A percentile compares a stretch with the other conserved stretches of the same genome.
Conservation (phyloP, 352 stramenopile species). For the Ophiocytium majus region DNA sequence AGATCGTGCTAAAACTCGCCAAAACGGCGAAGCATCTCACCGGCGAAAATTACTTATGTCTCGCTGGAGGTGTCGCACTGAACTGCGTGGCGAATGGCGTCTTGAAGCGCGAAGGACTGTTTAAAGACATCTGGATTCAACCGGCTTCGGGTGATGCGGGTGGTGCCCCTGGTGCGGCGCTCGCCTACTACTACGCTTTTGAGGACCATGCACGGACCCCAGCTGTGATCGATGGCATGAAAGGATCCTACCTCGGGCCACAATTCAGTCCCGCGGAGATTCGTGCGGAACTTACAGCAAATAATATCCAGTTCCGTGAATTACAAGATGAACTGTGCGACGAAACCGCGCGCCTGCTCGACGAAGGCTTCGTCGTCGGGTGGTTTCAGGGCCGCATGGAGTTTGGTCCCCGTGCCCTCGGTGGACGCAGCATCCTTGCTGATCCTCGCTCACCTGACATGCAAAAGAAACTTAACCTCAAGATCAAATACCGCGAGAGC, state of each 20-base stretch:
- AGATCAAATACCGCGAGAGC: conserved; percentile 67
- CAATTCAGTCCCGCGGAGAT: not conserved
- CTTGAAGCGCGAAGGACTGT: conserved; percentile 36
- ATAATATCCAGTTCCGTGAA: not conserved
- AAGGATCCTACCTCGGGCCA: not conserved
- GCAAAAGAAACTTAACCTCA: conserved; percentile 59
- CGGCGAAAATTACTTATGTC: too few relatives aligned
- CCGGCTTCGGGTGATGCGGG: conserved; percentile 47
- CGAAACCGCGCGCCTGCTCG: conserved; percentile 18
- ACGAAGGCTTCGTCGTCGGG: conserved; percentile 64
- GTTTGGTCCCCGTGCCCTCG: conserved; percentile 70
- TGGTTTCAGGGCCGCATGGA: conserved; percentile 71
- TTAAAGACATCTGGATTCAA: conserved; percentile 49
- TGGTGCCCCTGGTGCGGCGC: conserved; percentile 41
- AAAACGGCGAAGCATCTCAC: conserved; percentile 48
- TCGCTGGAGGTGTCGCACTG: conserved; percentile 58
- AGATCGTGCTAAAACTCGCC: not conserved
- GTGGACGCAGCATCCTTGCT: conserved; percentile 72
- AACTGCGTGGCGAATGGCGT: conserved; percentile 59
- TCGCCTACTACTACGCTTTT: not conserved
- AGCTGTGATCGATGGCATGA: not conserved
- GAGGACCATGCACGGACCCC: too few relatives aligned
- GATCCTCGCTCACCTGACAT: conserved; percentile 68
- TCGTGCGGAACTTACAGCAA: not conserved
- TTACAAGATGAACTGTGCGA: conserved; percentile 21